phyloP scores from a whole-genome alignment of 139 green algal species.

The Parachlorella kessleri region DNA sequence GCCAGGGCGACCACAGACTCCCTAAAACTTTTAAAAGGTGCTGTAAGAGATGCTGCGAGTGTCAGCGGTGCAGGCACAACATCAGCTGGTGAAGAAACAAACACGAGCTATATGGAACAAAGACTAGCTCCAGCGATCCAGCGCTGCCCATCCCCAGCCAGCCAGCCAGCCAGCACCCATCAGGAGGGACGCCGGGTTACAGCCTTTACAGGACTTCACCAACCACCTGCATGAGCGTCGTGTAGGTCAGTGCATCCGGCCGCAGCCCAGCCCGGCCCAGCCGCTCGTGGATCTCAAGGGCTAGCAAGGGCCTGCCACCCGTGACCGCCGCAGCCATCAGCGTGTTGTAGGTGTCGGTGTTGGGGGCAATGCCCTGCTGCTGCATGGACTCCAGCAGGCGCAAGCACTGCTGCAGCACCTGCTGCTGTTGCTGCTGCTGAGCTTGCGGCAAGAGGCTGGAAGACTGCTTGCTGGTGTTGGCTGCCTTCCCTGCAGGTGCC shows the following conservation, averaged over 20 bases:
- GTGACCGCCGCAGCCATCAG: slow-evolving; percentile 47
- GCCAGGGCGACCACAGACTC: too few relatives aligned
- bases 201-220: too few relatives aligned
- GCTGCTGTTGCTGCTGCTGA: slow-evolving; percentile 16
- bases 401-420: slow-evolving; percentile 6
- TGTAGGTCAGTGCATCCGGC: slow-evolving; percentile 44
- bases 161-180: not conserved
- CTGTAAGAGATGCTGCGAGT: too few relatives aligned
- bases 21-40: too few relatives aligned
- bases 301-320: slow-evolving; percentile 19
- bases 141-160: too few relatives aligned
- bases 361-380: not conserved
- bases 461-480: not conserved
- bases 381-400: slow-evolving; percentile 23
- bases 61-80: too few relatives aligned
- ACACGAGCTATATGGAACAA: too few relatives aligned
- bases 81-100: too few relatives aligned
- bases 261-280: slow-evolving; percentile 12
- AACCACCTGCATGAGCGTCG: slow-evolving; percentile 34
- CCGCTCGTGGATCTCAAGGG: slow-evolving; percentile 29
- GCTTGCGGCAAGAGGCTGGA: not conserved
- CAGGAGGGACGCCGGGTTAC: too few relatives aligned
- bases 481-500: too few relatives aligned
- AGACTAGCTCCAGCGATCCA: too few relatives aligned
- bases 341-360: slow-evolving; percentile 49